A percentile compares a stretch with the other conserved stretches of the same genome.
Conservation (phyloP, 2,329 filamentous ascomycete species). For the Gyromitra esculenta region DNA sequence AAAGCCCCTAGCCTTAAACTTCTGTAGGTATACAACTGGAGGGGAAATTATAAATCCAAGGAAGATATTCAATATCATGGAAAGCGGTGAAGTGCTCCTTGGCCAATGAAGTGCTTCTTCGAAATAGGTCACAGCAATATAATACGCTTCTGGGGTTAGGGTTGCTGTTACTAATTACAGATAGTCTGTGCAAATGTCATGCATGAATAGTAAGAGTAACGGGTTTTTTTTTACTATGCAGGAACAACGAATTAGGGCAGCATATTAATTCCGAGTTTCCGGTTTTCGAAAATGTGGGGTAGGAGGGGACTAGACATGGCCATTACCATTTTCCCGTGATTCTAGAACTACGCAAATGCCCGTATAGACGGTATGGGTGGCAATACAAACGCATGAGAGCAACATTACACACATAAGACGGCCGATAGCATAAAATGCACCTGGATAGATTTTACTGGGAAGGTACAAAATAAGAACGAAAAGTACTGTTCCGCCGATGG, state of each 20-base stretch:
- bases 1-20: slow-evolving; percentile 28
- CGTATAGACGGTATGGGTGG: slow-evolving; percentile 5
- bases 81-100: slow-evolving; percentile 20
- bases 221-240: slow-evolving; percentile 29
- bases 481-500: slow-evolving; percentile 4
- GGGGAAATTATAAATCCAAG: background rate
- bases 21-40: slow-evolving; percentile 10
- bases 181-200: slow-evolving; percentile 20
- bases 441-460: background rate
- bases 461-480: background rate
- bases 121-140: slow-evolving; percentile 19
- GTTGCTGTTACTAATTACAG: slow-evolving; percentile 45
- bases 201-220: slow-evolving; percentile 25
- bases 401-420: slow-evolving; percentile 27
- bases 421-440: slow-evolving; percentile 24
- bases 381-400: slow-evolving; percentile 7
- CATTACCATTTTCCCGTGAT: slow-evolving; percentile 35
- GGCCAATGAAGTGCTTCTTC: slow-evolving; percentile 20
- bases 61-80: background rate
- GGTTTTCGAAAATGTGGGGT: slow-evolving; percentile 33
- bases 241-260: slow-evolving; percentile 29
- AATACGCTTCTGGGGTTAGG: slow-evolving; percentile 35
- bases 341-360: slow-evolving; percentile 42
- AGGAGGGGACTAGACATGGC: slow-evolving; percentile 24
- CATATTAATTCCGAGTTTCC: slow-evolving; percentile 4